Base-by-base conservation (phyloP, 2,329 filamentous ascomycete genomes). In the Apiospora phragmitis region DNA sequence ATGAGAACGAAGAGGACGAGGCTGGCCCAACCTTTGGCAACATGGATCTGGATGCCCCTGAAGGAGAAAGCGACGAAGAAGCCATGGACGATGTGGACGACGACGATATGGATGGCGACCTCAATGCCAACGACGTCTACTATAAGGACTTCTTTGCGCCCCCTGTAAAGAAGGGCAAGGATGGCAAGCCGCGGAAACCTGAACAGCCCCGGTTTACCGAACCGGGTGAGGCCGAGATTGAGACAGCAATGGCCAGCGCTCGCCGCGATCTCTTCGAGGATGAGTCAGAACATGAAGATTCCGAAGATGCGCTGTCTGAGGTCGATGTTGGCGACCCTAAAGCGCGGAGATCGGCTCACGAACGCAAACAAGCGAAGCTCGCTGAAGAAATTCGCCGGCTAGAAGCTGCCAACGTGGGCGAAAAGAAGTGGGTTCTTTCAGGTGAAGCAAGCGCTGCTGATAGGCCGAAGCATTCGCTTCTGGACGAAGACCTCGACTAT, bases 401-500 rank as follows among this genome's bases (percentile, higher is more conserved):
- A 24, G 96, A 99, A 85, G 91, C 93, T 4, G 94, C 92, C 38
- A 95, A 95, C 69, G 92, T 98, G 0, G 92, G 93, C 41, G 97
- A 97, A 82, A 92, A 94, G 71, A 90, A 95, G 77, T 99, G 96
- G 96, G 93, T 93, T 24, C 85, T 98, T 68, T 89, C 92, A 12
- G 96, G 96, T 78, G 96, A 99, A 85, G 95, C 95, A 5, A 88
- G 90, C 67, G 95, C 94, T 1, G 86, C 87, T 0, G 94, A 96
- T 75, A 89, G 96, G 45, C 96, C 96, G 0, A 80, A 94, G 69
- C 98, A 99, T 84, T 98, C 95, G 0, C 88, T 99, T 2, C 89
- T 99, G 1, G 95, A 98, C 79, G 91, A 98, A 83, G 94, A 98
- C 77, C 88, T 99, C 35, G 95, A 98, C 74, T 99, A 98, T 79